These are phyloP conservation scores for Hordeum marinum DNA, from an alignment of 176 grass and related monocot genomes.

Conservation along the genomic window DNA sequence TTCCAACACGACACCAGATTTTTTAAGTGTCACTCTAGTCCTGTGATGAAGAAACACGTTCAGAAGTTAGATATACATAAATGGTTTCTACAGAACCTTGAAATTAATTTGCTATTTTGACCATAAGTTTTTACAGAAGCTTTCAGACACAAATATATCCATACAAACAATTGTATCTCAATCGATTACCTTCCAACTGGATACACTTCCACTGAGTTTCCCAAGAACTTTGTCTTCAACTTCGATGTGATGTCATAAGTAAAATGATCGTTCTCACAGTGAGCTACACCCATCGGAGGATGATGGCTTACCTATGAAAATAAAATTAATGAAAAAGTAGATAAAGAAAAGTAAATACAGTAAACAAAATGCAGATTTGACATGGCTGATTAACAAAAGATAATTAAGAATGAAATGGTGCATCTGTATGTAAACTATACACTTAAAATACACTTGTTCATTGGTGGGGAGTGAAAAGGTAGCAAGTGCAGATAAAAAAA, in stretches of 20 bases:
- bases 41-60: conserved; percentile 44
- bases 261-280: conserved; percentile 94
- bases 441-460: background rate
- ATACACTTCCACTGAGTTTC: conserved; percentile 87
- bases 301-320: conserved; percentile 86
- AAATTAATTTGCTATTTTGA: background rate
- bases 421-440: background rate
- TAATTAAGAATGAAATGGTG: background rate
- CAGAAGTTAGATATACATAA: background rate
- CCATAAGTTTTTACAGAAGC: background rate
- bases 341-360: background rate
- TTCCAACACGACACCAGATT: conserved; percentile 66
- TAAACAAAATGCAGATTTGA: conserved; percentile 7
- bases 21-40: conserved; percentile 87
- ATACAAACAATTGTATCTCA: conserved; percentile 11
- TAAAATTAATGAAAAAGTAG: background rate
- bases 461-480: background rate
- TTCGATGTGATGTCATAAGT: conserved; percentile 95
- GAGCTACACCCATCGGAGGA: conserved; percentile 89
- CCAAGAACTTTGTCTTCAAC: conserved; percentile 94
- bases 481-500: background rate
- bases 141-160: background rate
- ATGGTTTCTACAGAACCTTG: background rate
- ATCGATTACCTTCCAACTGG: conserved; percentile 81
- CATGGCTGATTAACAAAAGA: background rate